These are phyloP conservation scores for Saccharomycopsis sp. DNA, from an alignment of 805 yeast species.

Conservation along the genomic window DNA sequence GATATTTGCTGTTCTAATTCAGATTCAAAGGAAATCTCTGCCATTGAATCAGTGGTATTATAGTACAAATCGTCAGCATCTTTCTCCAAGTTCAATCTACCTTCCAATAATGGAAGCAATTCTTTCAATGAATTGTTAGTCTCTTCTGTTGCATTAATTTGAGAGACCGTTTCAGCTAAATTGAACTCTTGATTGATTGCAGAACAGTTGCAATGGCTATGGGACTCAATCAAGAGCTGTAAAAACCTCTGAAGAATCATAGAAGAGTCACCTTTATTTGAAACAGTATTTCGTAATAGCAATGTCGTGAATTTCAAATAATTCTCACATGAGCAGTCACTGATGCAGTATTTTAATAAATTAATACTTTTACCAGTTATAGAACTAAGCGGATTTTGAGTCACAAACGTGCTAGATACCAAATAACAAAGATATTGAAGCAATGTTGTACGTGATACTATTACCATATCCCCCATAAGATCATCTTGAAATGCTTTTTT, in stretches of 20 bases:
- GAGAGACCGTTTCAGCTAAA: not conserved
- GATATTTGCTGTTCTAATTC: not conserved
- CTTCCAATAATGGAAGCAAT: too few species aligned
- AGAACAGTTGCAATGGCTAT: not conserved
- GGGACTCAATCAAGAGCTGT: not conserved
- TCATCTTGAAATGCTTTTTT: not conserved
- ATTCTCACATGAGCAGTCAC: not conserved
- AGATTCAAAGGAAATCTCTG: not conserved
- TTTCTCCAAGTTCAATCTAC: too few species aligned
- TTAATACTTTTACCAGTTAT: not conserved
- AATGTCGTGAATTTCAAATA: not conserved
- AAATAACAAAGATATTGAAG: not conserved
- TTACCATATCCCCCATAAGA: not conserved
- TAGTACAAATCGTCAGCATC: too few species aligned
- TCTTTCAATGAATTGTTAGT: too few species aligned
- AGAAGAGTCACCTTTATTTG: not conserved
- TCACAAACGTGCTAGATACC: not conserved
- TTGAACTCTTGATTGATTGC: not conserved
- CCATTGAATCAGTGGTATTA: too few species aligned
- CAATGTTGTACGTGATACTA: not conserved
- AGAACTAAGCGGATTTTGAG: not conserved
- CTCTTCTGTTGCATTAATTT: not conserved
- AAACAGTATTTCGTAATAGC: not conserved
- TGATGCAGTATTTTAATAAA: not conserved
- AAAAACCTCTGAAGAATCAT: not conserved